Conservation (phyloP, 768 basidiomycete genomes). For the Podaxis sp. region DNA sequence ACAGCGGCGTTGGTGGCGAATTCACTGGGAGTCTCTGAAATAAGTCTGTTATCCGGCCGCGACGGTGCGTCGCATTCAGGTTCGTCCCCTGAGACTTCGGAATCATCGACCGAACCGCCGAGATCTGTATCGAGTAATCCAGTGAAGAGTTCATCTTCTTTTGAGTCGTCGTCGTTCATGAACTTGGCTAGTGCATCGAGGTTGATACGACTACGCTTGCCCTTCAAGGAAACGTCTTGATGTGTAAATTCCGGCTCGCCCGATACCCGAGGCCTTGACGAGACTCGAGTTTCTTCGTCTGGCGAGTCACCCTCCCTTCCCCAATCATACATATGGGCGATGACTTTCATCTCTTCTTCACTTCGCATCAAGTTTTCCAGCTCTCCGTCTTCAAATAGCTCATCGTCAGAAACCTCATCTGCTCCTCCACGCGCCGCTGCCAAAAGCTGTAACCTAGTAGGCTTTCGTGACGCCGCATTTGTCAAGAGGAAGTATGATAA, state of each 20-base stretch:
- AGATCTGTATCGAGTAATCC: slow-evolving; percentile 18
- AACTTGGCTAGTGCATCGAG: slow-evolving; percentile 57
- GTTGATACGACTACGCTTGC: slow-evolving; percentile 44
- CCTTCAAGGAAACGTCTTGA: slow-evolving; percentile 6
- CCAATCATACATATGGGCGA: slow-evolving; percentile 37
- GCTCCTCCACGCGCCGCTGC: slow-evolving; percentile 57
- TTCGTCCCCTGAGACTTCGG: slow-evolving; percentile 15
- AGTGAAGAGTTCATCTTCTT: slow-evolving; percentile 21
- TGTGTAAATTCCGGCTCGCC: slow-evolving; percentile 9
- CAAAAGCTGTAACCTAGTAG: slow-evolving; percentile 69
- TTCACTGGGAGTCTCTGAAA: background rate
- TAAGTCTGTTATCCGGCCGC: slow-evolving; percentile 1
- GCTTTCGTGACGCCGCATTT: slow-evolving; percentile 31
- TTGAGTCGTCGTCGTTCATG: slow-evolving; percentile 36
- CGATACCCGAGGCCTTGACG: slow-evolving; percentile 14
- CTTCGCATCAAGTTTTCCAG: slow-evolving; percentile 58
- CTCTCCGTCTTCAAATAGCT: slow-evolving; percentile 70
- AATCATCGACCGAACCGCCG: slow-evolving; percentile 15
- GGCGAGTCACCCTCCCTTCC: slow-evolving; percentile 23
- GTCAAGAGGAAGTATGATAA: slow-evolving; percentile 58
- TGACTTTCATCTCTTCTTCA: slow-evolving; percentile 47
- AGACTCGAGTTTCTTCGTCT: slow-evolving; percentile 16
- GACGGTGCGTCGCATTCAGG: background rate
- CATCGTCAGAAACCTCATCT: slow-evolving; percentile 60
- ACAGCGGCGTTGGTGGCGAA: slow-evolving; percentile 28